Conservation (phyloP, 768 basidiomycete genomes). For the Calocybe gangraenosa region DNA sequence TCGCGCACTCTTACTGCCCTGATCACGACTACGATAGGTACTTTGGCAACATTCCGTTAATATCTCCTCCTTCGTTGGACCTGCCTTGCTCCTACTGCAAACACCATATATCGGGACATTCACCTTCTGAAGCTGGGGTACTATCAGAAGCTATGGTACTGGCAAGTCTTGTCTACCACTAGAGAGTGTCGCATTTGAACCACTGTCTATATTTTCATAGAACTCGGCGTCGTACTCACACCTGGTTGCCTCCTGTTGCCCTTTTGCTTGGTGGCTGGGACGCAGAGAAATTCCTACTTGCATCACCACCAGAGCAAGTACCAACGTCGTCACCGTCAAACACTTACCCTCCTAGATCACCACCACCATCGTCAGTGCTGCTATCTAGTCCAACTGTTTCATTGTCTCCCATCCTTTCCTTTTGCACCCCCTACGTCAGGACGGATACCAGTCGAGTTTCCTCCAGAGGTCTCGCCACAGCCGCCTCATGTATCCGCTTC, state of each 20-base stretch:
- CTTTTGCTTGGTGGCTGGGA: slow-evolving; percentile 77
- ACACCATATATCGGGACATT: slow-evolving; percentile 74
- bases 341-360: neutral
- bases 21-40: too few relatives aligned
- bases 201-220: slow-evolving; percentile 27
- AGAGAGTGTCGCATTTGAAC: neutral
- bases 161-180: slow-evolving; percentile 36
- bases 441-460: neutral
- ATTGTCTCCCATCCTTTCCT: neutral
- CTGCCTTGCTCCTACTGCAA: slow-evolving; percentile 56
- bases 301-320: slow-evolving; percentile 7
- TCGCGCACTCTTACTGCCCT: too few relatives aligned
- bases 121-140: slow-evolving; percentile 77
- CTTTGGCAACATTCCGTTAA: too few relatives aligned
- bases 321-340: neutral
- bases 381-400: neutral
- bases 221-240: slow-evolving; percentile 69
- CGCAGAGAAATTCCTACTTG: slow-evolving; percentile 13
- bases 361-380: neutral
- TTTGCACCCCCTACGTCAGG: neutral
- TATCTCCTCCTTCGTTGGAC: slow-evolving; percentile 52
- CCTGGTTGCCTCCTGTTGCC: slow-evolving; percentile 75
- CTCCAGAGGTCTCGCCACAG: neutral
- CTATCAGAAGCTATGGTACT: slow-evolving; percentile 66
- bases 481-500: slow-evolving; percentile 5